Base-by-base conservation (phyloP, 2,329 filamentous ascomycete genomes). In the Aspergillus felis region DNA sequence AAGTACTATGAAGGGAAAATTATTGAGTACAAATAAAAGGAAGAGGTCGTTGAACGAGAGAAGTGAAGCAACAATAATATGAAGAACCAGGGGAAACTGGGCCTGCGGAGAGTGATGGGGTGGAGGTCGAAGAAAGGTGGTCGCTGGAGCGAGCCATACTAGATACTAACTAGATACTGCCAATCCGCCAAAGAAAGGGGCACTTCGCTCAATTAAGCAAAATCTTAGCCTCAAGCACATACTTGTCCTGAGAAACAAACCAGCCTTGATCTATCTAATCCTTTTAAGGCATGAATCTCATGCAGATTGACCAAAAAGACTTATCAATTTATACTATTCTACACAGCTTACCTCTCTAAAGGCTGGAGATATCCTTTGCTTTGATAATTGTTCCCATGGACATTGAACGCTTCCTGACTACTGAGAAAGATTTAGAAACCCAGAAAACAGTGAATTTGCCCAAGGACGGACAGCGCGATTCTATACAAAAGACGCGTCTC, bases 171-270 rank as follows among this genome's bases (percentile, higher is more conserved):
- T 35, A 17, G 14, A 35, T 7, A 57, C 53, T 63, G 62, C 58
- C 62, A 64, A 63, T 64, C 63, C 63, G 64, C 65, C 63, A 68
- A 68, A 72, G 68, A 68, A 69, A 72, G 69, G 69, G 64, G 60
- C 58, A 63, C 55, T 51, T 51, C 44, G 25, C 38, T 56, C 49
- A 47, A 48, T 50, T 48, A 56, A 51, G 49, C 57, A 58, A 50
- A 55, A 38, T 54, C 55, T 58, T 51, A 57, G 58, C 54, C 46
- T 46, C n/a, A 27, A 48, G 42, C n/a, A 25, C 20, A 14, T 47
- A 24, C 44, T 47, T 6, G 22, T 47, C 10, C 24, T 14, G 8
- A 25, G 44, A 47, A 47, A 24, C 22, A 24, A 47, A 47, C 14
- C 22, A 24, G n/a, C 24, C 27, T 47, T 25, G 24, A 47, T 47